A percentile compares a stretch with the other conserved stretches of the same genome.
These are phyloP conservation scores for Microbotryum silenes-acaulis DNA, from an alignment of 1,284 basidiomycete species.

Conservation along the genomic window DNA sequence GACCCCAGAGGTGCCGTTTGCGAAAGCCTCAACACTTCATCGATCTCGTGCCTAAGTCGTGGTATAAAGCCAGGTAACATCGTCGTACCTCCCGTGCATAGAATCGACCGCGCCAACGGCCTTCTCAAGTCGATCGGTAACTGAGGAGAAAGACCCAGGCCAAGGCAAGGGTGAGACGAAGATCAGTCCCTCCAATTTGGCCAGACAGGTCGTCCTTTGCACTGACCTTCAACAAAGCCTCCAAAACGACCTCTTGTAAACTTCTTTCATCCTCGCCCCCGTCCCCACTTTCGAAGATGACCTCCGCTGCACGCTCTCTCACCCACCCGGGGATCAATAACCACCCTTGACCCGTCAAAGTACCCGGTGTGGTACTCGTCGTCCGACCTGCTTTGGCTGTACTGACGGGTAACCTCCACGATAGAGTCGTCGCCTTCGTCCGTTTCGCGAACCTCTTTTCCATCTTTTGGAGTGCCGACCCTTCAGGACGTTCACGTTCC, in stretches of 20 bases:
- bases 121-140: constrained; percentile 81
- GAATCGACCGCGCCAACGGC: constrained; percentile 67
- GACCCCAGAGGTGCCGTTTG: not conserved
- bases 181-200: too few species aligned
- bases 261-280: constrained; percentile 55
- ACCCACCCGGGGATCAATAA: constrained; percentile 90
- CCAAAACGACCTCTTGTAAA: constrained; percentile 69
- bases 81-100: constrained; percentile 79
- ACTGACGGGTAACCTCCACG: not conserved
- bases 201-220: not conserved
- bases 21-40: constrained; percentile 40
- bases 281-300: constrained; percentile 83
- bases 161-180: too few species aligned
- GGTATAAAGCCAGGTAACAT: constrained; percentile 88
- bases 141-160: constrained; percentile 42
- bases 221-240: constrained; percentile 64
- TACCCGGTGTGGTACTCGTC: not conserved
- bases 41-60: constrained; percentile 67
- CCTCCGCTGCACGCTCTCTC: constrained; percentile 78
- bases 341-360: constrained; percentile 47
- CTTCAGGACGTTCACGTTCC: constrained; percentile 23
- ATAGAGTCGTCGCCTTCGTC: not conserved
- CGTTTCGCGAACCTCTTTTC: not conserved
- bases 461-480: constrained; percentile 1
- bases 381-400: too few species aligned